Evolutionary conservation across 129 eudicot species (phyloP), one percentile per base, ranked within the genome.

Genomic region (Saposhnikovia divaricata): DNA sequence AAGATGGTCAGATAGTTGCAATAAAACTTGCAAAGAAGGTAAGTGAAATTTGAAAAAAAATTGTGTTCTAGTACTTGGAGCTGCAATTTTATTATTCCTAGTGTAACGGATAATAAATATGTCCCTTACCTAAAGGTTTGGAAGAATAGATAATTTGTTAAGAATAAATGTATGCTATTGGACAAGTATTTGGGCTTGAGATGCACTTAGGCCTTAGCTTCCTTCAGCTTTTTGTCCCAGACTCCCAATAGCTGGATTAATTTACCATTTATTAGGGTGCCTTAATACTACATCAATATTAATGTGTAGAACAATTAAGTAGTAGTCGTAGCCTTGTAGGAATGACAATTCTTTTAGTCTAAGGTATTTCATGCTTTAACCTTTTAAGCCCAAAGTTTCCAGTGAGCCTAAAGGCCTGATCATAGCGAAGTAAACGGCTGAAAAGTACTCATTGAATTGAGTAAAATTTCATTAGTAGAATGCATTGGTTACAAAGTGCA

Each of bases 1-100:
- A 87, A 78, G 92, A 86, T 85, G 97, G 98, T 77, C 92, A 84
- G 77, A 69, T 86, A 50, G 96, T 95, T 63, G 97, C 98, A 45
- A 89, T 95, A 77, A 92, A 95, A 87, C 85, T 97, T 82, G 98
- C 98, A 77, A 90, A 89, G 85, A 92, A 89, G 98, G 97, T 95
- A 89, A 55, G 66, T 19, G 39, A 73, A 53, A 15, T 19, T 27
- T 42, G 77, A 4, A 28, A 48, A 7, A 40, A 76, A n/a, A 4
- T 16, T 44, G 39, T 15, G 8, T 37, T 10, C 66, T 81, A 14
- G 42, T 7, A 27, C 79, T 15, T 18, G 12, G 9, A 61, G 68
- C 38, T 63, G 72, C 39, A 12, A 21, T 40, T 42, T 21, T 72
- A 16, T 71, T 18, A 12, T 73, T 73, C 45, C 27, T 19, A 19